Percentiles rank a stretch among this genome's conserved stretches.
Evolutionary conservation across 495 filamentous ascomycete genomes (phyloP).

Genomic region (Aspergillus indologenus): DNA sequence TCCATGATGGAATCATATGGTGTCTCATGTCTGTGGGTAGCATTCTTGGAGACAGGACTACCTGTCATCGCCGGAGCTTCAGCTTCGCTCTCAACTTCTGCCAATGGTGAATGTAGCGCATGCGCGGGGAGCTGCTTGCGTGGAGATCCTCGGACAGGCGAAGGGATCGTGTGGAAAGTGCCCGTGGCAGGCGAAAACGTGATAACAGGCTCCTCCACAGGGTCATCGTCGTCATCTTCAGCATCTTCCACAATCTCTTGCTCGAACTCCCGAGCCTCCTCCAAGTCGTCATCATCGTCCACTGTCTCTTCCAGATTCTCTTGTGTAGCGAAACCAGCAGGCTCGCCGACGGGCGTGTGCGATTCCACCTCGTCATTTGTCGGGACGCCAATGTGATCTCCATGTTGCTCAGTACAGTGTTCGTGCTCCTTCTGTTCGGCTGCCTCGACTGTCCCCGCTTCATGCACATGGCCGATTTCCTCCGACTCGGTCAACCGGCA

Average conservation of each 20-base stretch:
- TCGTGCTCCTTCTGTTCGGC: not conserved
- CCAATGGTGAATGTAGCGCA: constrained; percentile 9
- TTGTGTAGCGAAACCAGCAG: not conserved
- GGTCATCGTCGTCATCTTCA: constrained; percentile 25
- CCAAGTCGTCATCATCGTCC: constrained; percentile 2
- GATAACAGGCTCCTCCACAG: constrained; percentile 37
- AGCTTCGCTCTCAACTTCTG: constrained; percentile 5
- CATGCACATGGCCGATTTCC: constrained; percentile 50
- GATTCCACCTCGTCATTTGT: not conserved
- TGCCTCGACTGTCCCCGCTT: constrained; percentile 25
- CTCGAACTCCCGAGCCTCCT: constrained; percentile 1
- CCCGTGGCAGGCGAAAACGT: constrained; percentile 49
- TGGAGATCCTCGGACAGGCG: constrained; percentile 31
- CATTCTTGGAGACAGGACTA: constrained; percentile 18
- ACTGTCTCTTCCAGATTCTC: not conserved
- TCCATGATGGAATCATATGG: constrained; percentile 14
- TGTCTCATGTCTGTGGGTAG: constrained; percentile 8
- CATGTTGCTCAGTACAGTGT: not conserved
- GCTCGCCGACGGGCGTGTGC: not conserved
- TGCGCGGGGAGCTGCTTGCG: constrained; percentile 19
- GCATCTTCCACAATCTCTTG: constrained; percentile 15
- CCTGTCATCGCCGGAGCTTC: not conserved
- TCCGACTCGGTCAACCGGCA: constrained; percentile 55
- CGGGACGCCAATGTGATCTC: not conserved
- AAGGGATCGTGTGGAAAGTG: constrained; percentile 47